phyloP scores from a whole-genome alignment of 306 rosid genomes.

The Leucaena leucocephala region DNA sequence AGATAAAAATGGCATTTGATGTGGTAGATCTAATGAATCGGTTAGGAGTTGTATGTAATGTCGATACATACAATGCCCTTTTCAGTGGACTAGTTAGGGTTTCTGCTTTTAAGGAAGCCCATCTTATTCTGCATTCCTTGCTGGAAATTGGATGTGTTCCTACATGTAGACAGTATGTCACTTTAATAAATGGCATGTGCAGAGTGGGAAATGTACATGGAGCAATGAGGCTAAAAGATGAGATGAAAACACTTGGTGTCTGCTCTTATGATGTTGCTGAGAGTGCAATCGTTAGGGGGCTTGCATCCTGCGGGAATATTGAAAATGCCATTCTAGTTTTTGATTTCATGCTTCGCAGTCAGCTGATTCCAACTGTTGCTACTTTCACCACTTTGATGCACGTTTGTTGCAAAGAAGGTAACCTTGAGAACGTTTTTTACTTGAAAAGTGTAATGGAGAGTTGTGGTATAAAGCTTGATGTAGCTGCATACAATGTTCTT shows the following conservation, averaged over 20 bases:
- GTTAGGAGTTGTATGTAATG: conserved; percentile 49
- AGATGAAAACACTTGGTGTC: conserved; percentile 59
- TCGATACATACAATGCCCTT: conserved; percentile 54
- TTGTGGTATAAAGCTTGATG: conserved; percentile 64
- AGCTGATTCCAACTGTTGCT: conserved; percentile 63
- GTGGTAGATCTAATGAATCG: conserved; percentile 52
- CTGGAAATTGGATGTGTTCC: conserved; percentile 64
- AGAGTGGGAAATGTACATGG: conserved; percentile 71
- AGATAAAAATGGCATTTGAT: conserved; percentile 53
- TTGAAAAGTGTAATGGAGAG: conserved; percentile 62
- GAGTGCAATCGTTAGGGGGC: conserved; percentile 76
- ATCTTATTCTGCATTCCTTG: conserved; percentile 54
- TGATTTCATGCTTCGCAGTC: conserved; percentile 53
- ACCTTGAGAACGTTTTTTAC: conserved; percentile 57
- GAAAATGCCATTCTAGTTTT: conserved; percentile 63
- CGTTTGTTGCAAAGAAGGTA: conserved; percentile 54
- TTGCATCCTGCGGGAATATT: conserved; percentile 58
- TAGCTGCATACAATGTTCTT: conserved; percentile 63
- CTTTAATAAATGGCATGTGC: conserved; percentile 69
- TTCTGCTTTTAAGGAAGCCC: conserved; percentile 50
- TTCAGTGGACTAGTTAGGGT: conserved; percentile 59
- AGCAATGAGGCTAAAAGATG: conserved; percentile 66
- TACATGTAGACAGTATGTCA: conserved; percentile 55
- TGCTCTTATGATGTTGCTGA: conserved; percentile 59
- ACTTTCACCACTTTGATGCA: conserved; percentile 86